Evolutionary conservation across 805 yeast species (phyloP).

Genomic region (Pichia paraexigua): DNA sequence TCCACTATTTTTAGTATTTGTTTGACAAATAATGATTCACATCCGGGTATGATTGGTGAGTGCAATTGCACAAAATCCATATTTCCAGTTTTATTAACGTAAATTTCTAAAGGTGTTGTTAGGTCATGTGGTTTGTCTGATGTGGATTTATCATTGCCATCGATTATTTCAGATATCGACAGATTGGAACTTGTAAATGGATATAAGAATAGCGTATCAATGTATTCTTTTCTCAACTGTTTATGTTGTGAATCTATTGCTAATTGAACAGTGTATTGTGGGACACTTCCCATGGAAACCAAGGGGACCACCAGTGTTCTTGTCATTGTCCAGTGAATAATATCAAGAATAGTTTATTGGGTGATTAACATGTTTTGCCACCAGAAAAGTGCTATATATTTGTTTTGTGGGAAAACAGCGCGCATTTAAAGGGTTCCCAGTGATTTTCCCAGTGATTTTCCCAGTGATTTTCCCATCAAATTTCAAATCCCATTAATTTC

Average conservation of each 20-base stretch:
- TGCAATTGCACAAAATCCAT: conserved; percentile 8
- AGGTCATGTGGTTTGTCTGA: not conserved
- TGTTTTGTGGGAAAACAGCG: no score
- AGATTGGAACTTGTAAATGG: conserved; percentile 61
- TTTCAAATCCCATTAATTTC: not conserved
- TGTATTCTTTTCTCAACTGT: conserved; percentile 20
- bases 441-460: not conserved
- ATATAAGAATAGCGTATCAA: conserved; percentile 57
- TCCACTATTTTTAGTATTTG: conserved; percentile 1
- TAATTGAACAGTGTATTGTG: conserved; percentile 50
- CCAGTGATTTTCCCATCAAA: not conserved
- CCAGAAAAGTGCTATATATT: not conserved
- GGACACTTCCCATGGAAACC: conserved; percentile 82
- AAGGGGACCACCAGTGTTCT: conserved; percentile 60
- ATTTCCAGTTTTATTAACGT: not conserved
- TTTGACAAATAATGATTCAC: conserved; percentile 9
- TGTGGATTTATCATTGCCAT: not conserved
- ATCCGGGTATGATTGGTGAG: conserved; percentile 12
- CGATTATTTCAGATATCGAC: not conserved
- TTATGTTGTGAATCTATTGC: not conserved
- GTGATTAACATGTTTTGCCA: not conserved
- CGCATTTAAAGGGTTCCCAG: no score
- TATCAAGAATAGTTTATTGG: no score
- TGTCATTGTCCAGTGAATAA: not conserved
- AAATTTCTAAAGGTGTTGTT: conserved; percentile 7